Conservation (phyloP, 371 early-diverging fungal genomes). For the Syncephalastrum sp. region DNA sequence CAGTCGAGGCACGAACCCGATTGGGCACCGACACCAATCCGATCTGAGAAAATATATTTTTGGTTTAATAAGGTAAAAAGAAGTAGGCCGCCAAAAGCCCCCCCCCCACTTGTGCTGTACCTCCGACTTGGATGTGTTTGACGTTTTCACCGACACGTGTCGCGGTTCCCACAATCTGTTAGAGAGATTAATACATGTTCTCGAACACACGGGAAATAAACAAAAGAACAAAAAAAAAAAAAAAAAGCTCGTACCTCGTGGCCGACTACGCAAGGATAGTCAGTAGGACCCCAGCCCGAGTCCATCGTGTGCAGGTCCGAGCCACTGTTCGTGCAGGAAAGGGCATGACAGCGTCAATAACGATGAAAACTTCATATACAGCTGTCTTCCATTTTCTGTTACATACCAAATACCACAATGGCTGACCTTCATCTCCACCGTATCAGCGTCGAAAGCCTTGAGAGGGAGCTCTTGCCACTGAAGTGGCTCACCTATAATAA, state of each 20-base stretch:
- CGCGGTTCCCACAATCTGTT: slow-evolving; percentile 55
- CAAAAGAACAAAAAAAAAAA: no score
- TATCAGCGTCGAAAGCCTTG: slow-evolving; percentile 41
- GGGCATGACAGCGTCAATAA: no score
- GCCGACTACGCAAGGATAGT: slow-evolving; percentile 10
- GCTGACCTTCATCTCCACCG: slow-evolving; percentile 57
- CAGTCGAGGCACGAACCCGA: slow-evolving; percentile 43
- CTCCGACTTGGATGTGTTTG: slow-evolving; percentile 54
- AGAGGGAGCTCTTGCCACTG: slow-evolving; percentile 17
- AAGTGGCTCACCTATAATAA: slow-evolving; percentile 12
- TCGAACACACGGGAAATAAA: no score
- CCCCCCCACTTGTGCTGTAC: no score
- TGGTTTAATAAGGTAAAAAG: no score
- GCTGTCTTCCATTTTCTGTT: no score
- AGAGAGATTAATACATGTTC: slow-evolving; percentile 3
- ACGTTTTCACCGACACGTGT: slow-evolving; percentile 53
- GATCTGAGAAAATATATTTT: slow-evolving; percentile 22
- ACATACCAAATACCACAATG: slow-evolving; percentile 44
- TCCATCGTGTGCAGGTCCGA: slow-evolving; percentile 57
- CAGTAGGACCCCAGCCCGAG: slow-evolving; percentile 15
- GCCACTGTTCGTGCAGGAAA: slow-evolving; percentile 18
- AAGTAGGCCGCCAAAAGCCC: no score
- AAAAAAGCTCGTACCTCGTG: neutral
- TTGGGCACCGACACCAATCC: slow-evolving; percentile 72
- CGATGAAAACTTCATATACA: no score